Percentiles rank a stretch among this genome's conserved stretches.
Conservation (phyloP, 1,284 basidiomycete genomes). For the Fomitopsis betulina region DNA sequence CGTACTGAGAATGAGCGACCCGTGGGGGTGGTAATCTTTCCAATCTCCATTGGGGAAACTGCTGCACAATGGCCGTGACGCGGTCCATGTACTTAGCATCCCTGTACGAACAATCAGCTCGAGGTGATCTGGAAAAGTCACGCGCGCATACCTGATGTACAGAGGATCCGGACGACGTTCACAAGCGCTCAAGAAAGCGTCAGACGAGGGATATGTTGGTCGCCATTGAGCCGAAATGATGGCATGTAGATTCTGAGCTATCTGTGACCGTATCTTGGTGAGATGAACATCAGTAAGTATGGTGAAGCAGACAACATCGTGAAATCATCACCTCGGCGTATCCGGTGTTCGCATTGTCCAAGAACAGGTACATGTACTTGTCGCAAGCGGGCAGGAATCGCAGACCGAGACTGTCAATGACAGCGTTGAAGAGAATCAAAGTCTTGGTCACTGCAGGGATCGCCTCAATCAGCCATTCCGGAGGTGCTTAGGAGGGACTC, state of each 20-base stretch:
- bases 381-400: conserved; percentile 66
- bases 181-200: conserved; percentile 65
- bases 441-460: conserved; percentile 60
- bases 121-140: background rate
- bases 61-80: conserved; percentile 48
- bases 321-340: conserved; percentile 70
- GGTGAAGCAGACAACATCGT: background rate
- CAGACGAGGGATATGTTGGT: conserved; percentile 69
- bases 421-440: conserved; percentile 51
- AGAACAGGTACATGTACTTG: conserved; percentile 67
- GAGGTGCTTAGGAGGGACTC: conserved; percentile 24
- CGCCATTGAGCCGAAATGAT: conserved; percentile 66
- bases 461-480: conserved; percentile 2
- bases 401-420: conserved; percentile 55
- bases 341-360: conserved; percentile 73
- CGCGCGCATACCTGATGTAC: conserved; percentile 41
- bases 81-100: conserved; percentile 53
- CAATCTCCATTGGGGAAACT: conserved; percentile 65
- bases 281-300: conserved; percentile 1
- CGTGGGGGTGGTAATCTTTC: conserved; percentile 82
- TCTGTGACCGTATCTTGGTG: conserved; percentile 56
- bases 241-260: conserved; percentile 65
- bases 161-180: conserved; percentile 61
- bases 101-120: conserved; percentile 29
- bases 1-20: conserved; percentile 80